Conservation (phyloP, 768 basidiomycete genomes). For the Kwoniella newhampshirensis region DNA sequence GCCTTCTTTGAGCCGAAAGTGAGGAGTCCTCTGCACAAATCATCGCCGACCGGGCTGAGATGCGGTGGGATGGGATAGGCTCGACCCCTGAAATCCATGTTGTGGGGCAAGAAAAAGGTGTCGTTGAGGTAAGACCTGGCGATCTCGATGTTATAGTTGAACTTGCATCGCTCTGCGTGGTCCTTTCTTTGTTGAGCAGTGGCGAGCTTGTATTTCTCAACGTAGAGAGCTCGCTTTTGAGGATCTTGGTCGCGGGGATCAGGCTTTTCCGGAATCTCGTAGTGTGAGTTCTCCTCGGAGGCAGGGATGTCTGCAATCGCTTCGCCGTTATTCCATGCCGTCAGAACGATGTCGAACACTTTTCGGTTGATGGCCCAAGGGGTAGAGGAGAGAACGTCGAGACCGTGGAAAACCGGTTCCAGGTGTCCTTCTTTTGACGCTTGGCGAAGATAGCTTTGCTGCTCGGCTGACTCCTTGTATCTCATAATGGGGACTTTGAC, state of each 20-base stretch:
- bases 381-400: slow-evolving; percentile 85
- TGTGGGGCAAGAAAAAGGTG: slow-evolving; percentile 87
- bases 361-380: slow-evolving; percentile 84
- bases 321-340: slow-evolving; percentile 84
- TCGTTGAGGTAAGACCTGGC: slow-evolving; percentile 87
- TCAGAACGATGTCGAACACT: slow-evolving; percentile 70
- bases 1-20: slow-evolving; percentile 76
- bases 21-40: slow-evolving; percentile 78
- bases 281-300: slow-evolving; percentile 58
- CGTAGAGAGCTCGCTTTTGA: slow-evolving; percentile 60
- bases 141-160: slow-evolving; percentile 97
- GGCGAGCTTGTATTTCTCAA: slow-evolving; percentile 59
- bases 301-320: slow-evolving; percentile 82
- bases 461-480: slow-evolving; percentile 85
- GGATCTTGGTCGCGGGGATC: slow-evolving; percentile 60
- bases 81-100: slow-evolving; percentile 94
- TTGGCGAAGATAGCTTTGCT: slow-evolving; percentile 70
- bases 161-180: slow-evolving; percentile 85
- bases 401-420: slow-evolving; percentile 79
- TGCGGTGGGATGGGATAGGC: slow-evolving; percentile 96
- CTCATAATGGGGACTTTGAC: slow-evolving; percentile 73
- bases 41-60: slow-evolving; percentile 92
- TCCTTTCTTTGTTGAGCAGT: slow-evolving; percentile 71
- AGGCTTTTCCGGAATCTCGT: slow-evolving; percentile 59
- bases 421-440: slow-evolving; percentile 73